Evolutionary conservation across 306 rosid genomes (phyloP).

Genomic region (Rosa multiflora): DNA sequence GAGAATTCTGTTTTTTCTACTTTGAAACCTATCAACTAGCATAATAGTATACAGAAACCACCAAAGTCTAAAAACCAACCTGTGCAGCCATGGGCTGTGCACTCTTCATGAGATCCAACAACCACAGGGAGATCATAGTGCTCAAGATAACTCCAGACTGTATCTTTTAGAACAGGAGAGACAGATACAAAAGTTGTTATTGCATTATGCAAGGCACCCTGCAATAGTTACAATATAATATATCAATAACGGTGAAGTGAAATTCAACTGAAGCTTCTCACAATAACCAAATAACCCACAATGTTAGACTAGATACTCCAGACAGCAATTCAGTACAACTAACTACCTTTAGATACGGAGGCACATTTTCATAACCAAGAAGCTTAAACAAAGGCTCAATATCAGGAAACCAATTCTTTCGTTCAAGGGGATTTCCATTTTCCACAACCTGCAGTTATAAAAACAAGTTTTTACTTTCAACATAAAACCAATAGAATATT

Average conservation of each 20-base stretch:
- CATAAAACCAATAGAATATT: neutral
- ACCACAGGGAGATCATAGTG: constrained; percentile 97
- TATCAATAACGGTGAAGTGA: constrained; percentile 27
- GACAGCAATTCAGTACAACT: constrained; percentile 25
- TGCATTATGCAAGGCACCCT: constrained; percentile 95
- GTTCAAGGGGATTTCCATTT: constrained; percentile 80
- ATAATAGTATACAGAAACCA: neutral
- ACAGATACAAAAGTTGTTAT: constrained; percentile 71
- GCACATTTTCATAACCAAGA: constrained; percentile 93
- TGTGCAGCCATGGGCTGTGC: constrained; percentile 62
- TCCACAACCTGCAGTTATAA: constrained; percentile 67
- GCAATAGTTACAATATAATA: constrained; percentile 20
- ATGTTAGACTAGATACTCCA: constrained; percentile 6
- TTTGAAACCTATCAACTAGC: neutral
- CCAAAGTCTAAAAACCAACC: constrained; percentile 44
- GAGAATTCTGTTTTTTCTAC: neutral
- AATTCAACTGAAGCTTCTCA: constrained; percentile 25
- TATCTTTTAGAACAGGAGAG: constrained; percentile 71
- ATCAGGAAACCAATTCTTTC: constrained; percentile 93
- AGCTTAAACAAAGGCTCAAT: constrained; percentile 95
- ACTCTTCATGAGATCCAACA: constrained; percentile 68
- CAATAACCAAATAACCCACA: constrained; percentile 24
- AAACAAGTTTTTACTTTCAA: constrained; percentile 11
- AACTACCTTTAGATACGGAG: constrained; percentile 90
- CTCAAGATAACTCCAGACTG: constrained; percentile 90